Conservation (phyloP, 2,329 filamentous ascomycete genomes). For the Coleophoma crateriformis region DNA sequence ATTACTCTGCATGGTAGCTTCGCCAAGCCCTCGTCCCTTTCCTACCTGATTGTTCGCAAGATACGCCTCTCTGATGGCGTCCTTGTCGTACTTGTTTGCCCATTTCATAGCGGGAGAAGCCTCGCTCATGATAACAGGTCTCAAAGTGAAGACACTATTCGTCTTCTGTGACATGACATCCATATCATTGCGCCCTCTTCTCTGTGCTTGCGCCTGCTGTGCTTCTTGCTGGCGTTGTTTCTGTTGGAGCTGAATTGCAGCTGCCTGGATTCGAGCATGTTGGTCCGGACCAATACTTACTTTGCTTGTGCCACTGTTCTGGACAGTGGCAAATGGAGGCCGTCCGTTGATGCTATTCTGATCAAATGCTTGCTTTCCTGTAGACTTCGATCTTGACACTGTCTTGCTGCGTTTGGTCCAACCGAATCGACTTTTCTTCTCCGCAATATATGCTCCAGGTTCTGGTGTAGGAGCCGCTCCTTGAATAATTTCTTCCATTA, state of each 20-base stretch:
- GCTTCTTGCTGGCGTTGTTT: conserved; percentile 69
- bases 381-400: conserved; percentile 64
- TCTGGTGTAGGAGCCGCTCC: conserved; percentile 82
- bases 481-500: conserved; percentile 95
- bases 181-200: conserved; percentile 50
- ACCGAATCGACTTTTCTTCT: conserved; percentile 93
- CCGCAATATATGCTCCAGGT: conserved; percentile 82
- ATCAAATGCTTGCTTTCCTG: conserved; percentile 53
- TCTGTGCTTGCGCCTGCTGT: conserved; percentile 33
- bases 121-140: conserved; percentile 77
- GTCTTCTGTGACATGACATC: conserved; percentile 65
- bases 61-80: conserved; percentile 80
- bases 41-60: conserved; percentile 69
- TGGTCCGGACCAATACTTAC: conserved; percentile 84
- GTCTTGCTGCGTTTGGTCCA: conserved; percentile 68
- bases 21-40: conserved; percentile 45
- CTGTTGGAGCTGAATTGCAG: conserved; percentile 76
- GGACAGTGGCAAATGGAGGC: conserved; percentile 34
- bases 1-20: conserved; percentile 39
- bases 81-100: conserved; percentile 92
- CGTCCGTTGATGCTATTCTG: conserved; percentile 31
- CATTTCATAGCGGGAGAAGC: conserved; percentile 94
- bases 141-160: conserved; percentile 82
- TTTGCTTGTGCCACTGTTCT: conserved; percentile 56
- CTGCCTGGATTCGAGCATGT: conserved; percentile 87